These are phyloP conservation scores for Fusarium haematococcum DNA, from an alignment of 2,329 filamentous ascomycete species.

Conservation along the genomic window DNA sequence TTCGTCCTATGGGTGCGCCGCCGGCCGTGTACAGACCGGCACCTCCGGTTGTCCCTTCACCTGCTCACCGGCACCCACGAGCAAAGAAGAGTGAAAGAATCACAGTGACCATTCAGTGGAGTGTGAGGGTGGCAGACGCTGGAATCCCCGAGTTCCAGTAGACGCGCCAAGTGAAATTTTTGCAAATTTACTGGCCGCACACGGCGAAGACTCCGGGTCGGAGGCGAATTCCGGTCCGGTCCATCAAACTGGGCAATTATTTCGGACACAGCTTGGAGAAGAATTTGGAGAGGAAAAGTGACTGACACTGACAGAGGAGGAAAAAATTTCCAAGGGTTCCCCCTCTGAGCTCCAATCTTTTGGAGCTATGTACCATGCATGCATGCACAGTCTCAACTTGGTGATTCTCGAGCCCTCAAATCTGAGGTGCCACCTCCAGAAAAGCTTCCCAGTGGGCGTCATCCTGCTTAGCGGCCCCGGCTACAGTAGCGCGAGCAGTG, in stretches of 20 bases:
- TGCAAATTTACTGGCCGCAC: constrained; percentile 10
- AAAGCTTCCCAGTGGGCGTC: constrained; percentile 34
- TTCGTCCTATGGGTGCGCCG: constrained; percentile 1
- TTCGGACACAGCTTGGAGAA: constrained; percentile 4
- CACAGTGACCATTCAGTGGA: constrained; percentile 28
- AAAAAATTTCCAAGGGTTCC: constrained; percentile 12
- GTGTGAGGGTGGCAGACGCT: constrained; percentile 9
- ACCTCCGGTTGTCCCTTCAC: constrained; percentile 25
- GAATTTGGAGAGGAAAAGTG: constrained; percentile 19
- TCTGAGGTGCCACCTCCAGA: constrained; percentile 20
- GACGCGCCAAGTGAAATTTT: constrained; percentile 22
- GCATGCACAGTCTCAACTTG: constrained; percentile 5
- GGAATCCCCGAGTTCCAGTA: constrained; percentile 14
- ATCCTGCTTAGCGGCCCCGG: constrained; percentile 30
- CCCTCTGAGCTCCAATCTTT: constrained; percentile 4
- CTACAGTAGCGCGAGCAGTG: constrained; percentile 19
- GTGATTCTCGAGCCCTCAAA: constrained; percentile 21
- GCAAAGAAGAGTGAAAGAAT: neutral
- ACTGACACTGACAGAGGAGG: neutral
- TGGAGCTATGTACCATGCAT: constrained; percentile 21
- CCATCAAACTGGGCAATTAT: constrained; percentile 2
- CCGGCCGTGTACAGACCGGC: constrained; percentile 9
- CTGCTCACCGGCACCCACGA: constrained; percentile 16
- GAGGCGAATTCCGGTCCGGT: constrained; percentile 34
- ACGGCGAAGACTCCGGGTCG: constrained; percentile 26